Evolutionary conservation across 495 filamentous ascomycete species (phyloP).

Genomic region (Aspergillus nanangensis): DNA sequence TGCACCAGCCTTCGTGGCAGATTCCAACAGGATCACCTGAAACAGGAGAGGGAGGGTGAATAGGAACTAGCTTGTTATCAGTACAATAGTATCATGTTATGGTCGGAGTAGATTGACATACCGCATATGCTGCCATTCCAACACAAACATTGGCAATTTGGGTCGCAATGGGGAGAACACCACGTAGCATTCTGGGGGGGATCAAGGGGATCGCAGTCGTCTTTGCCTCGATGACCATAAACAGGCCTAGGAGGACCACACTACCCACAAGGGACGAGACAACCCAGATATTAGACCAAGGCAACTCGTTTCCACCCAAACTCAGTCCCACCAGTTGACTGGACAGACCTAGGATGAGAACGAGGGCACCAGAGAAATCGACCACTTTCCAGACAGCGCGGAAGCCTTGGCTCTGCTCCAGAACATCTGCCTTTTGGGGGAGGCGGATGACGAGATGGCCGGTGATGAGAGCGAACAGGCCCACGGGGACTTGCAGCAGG

Average conservation of each 20-base stretch:
- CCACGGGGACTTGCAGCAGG: conserved; percentile 44
- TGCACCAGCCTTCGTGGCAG: conserved; percentile 54
- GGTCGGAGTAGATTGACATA: conserved; percentile 30
- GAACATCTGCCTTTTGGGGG: conserved; percentile 17
- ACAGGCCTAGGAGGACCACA: conserved; percentile 41
- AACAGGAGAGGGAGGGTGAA: conserved; percentile 63
- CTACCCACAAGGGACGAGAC: conserved; percentile 49
- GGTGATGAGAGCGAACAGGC: conserved; percentile 46
- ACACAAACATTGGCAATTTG: conserved; percentile 59
- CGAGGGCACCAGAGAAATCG: conserved; percentile 49
- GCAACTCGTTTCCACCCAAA: conserved; percentile 57
- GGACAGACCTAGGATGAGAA: conserved; percentile 55
- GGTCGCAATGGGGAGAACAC: conserved; percentile 46
- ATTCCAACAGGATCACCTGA: conserved; percentile 58
- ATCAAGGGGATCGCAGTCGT: conserved; percentile 60
- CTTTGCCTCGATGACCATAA: conserved; percentile 50
- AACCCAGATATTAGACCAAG: conserved; percentile 54
- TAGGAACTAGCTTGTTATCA: conserved; percentile 45
- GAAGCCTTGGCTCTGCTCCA: conserved; percentile 14
- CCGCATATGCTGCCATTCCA: conserved; percentile 60
- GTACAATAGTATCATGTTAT: not conserved
- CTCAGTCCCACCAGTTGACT: conserved; percentile 56
- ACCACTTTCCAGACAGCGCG: conserved; percentile 49
- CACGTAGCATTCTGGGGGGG: conserved; percentile 51
- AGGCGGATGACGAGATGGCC: conserved; percentile 51